Percentiles rank a stretch among this genome's conserved stretches.
Evolutionary conservation across 2,329 filamentous ascomycete genomes (phyloP).

Genomic region (Pezicula rhizophila): DNA sequence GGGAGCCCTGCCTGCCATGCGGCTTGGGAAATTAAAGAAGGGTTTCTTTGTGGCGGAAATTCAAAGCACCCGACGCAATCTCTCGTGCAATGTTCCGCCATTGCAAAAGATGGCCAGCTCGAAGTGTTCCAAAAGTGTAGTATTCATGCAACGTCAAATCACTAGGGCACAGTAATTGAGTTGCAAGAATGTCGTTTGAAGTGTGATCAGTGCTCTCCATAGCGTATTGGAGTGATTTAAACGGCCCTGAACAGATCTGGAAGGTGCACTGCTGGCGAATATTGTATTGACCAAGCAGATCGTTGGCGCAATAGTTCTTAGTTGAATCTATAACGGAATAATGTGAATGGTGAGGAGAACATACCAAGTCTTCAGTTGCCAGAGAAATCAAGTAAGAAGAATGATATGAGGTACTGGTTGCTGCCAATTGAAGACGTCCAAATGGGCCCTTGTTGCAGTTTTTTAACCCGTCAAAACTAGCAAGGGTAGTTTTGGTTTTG

Average conservation of each 20-base stretch:
- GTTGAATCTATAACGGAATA: slow-evolving; percentile 33
- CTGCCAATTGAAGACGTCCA: slow-evolving; percentile 11
- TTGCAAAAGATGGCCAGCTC: slow-evolving; percentile 41
- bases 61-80: slow-evolving; percentile 39
- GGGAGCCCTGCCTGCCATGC: slow-evolving; percentile 39
- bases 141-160: slow-evolving; percentile 48
- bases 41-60: slow-evolving; percentile 45
- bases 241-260: slow-evolving; percentile 26
- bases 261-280: slow-evolving; percentile 34
- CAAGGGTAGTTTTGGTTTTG: not conserved
- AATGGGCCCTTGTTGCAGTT: not conserved
- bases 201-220: slow-evolving; percentile 16
- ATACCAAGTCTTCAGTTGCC: no score
- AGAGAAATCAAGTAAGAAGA: no score
- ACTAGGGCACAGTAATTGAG: slow-evolving; percentile 39
- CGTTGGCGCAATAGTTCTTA: slow-evolving; percentile 6
- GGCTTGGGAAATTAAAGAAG: slow-evolving; percentile 42
- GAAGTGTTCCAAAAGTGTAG: slow-evolving; percentile 43
- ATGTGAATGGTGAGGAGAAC: no score
- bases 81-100: slow-evolving; percentile 52
- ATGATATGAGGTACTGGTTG: no score
- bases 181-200: slow-evolving; percentile 48
- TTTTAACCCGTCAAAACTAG: slow-evolving; percentile 4
- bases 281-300: slow-evolving; percentile 12
- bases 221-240: slow-evolving; percentile 16